Base-by-base conservation (phyloP, 306 rosid species). In the Alnus glutinosa region DNA sequence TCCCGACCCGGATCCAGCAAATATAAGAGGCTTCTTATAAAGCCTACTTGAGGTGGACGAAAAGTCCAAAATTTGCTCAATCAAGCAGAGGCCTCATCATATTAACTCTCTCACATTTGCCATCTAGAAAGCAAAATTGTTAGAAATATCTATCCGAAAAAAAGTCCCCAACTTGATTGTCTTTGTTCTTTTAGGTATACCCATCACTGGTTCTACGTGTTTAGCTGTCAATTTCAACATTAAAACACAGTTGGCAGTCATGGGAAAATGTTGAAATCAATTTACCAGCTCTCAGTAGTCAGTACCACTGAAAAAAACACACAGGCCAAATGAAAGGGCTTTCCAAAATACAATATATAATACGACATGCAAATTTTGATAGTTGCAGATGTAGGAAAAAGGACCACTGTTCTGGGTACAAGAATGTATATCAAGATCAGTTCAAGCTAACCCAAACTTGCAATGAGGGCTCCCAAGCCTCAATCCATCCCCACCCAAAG, bases 401-500 rank as follows among this genome's bases (percentile, higher is more conserved):
- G 19, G 15, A 16, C 58, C 4, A 8, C 28, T 57, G 63, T 19
- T 57, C 63, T 57, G 30, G 32, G 62, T 10, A 61, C 69, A 62
- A 62, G 44, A 62, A 62, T 62, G 4, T 13, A 30, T 30, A 14
- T 34, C 44, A 63, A 12, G 10, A 63, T 63, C 70, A 63, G 12
- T 37, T 28, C 15, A 0, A 34, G 70, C 13, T 63, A 11, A 34
- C 44, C 70, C 70, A 15, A 63, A 63, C 70, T 34, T 34, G 9
- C 7, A 63, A 63, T 63, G 16, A 63, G 42, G 70, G 47, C 19
- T 14, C 46, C 46, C 70, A 63, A 63, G 32, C 55, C 80, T 39
- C 66, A 44, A 67, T 55, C 58, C 47, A 57, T 42, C 57, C 9
- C 36, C 73, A 42, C 79, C 30, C 4, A 48, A 76, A 76, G 3